Evolutionary conservation across 192 early-diverging fungal species (phyloP).

Genomic region (Chytriomyces hyalinus): DNA sequence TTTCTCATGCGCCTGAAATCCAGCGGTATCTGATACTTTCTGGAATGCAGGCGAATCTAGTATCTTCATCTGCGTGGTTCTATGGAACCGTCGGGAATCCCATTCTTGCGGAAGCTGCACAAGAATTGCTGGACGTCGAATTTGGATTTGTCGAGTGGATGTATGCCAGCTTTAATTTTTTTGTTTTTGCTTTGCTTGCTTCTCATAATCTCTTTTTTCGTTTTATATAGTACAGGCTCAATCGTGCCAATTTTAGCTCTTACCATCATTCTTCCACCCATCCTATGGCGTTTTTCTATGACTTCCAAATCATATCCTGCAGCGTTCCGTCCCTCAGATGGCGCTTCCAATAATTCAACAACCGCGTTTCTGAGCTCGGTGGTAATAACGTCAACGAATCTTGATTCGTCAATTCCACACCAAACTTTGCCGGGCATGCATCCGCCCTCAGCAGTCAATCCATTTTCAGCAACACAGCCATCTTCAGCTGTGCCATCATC

Average conservation of each 20-base stretch:
- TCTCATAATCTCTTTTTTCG: constrained; percentile 2
- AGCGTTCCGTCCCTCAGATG: too few relatives aligned
- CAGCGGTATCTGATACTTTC: constrained; percentile 68
- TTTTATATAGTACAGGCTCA: constrained; percentile 43
- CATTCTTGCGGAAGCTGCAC: constrained; percentile 65
- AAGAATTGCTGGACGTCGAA: constrained; percentile 64
- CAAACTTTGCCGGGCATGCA: too few relatives aligned
- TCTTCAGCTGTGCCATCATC: too few relatives aligned
- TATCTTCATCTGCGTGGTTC: constrained; percentile 74
- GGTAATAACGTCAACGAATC: too few relatives aligned
- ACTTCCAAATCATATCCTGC: too few relatives aligned
- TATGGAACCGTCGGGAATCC: constrained; percentile 80
- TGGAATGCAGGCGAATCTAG: constrained; percentile 70
- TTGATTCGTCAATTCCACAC: too few relatives aligned
- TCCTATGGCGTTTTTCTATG: too few relatives aligned
- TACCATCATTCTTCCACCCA: too few relatives aligned
- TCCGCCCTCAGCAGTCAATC: too few relatives aligned
- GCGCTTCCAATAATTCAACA: too few relatives aligned
- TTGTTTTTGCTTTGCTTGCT: constrained; percentile 53
- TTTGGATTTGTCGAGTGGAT: constrained; percentile 74
- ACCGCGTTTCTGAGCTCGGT: too few relatives aligned
- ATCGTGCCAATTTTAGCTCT: not conserved
- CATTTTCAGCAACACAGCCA: too few relatives aligned
- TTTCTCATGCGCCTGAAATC: constrained; percentile 54
- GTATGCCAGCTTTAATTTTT: constrained; percentile 51